Evolutionary conservation across 768 basidiomycete species (phyloP).

Genomic region (Termitomyces titanicus): DNA sequence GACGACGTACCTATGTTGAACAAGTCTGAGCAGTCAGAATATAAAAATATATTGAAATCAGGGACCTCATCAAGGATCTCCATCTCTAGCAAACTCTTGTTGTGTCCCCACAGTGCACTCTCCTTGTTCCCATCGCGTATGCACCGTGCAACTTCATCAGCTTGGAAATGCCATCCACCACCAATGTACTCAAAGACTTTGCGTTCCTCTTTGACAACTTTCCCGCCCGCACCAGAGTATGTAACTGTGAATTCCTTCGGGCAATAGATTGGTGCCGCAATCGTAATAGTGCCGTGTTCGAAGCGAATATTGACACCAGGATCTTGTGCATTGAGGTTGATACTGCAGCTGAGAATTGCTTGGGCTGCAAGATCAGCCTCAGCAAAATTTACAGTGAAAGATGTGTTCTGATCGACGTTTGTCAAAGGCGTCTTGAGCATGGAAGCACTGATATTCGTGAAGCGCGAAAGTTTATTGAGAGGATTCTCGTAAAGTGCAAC

Average conservation of each 20-base stretch:
- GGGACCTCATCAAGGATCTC: constrained; percentile 80
- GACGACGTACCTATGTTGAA: constrained; percentile 51
- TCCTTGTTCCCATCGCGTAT: constrained; percentile 69
- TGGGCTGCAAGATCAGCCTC: constrained; percentile 60
- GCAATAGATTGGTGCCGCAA: constrained; percentile 63
- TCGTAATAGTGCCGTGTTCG: constrained; percentile 63
- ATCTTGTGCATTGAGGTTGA: constrained; percentile 43
- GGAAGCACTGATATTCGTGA: constrained; percentile 57
- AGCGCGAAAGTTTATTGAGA: constrained; percentile 55
- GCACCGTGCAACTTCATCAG: constrained; percentile 84
- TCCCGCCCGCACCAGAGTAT: constrained; percentile 48
- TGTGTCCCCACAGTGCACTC: constrained; percentile 71
- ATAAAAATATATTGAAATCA: background rate
- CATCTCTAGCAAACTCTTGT: constrained; percentile 81
- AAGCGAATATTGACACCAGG: constrained; percentile 70
- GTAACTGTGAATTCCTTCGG: constrained; percentile 65
- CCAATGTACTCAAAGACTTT: constrained; percentile 57
- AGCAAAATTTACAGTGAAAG: constrained; percentile 69
- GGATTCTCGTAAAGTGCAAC: constrained; percentile 78
- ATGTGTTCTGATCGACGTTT: constrained; percentile 74
- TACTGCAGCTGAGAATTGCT: constrained; percentile 69
- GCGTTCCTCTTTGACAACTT: constrained; percentile 53
- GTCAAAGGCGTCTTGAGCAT: constrained; percentile 80
- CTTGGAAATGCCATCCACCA: constrained; percentile 80
- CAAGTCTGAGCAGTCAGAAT: background rate